Percentiles rank a stretch among this genome's conserved stretches.
Evolutionary conservation across 2,329 filamentous ascomycete species (phyloP).

Genomic region (Aspergillus clavatus): DNA sequence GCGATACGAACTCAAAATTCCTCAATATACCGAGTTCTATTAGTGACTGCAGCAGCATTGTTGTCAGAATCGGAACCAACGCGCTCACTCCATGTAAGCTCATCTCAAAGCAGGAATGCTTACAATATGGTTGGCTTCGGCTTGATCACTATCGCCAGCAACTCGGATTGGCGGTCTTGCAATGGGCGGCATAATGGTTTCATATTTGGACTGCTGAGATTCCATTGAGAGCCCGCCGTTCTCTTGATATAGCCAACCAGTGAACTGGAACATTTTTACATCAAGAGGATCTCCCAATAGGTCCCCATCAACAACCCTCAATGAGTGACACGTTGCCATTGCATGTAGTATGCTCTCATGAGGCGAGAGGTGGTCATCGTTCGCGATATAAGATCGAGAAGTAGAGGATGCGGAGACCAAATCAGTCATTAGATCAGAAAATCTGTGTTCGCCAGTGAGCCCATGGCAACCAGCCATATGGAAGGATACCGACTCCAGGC

Average conservation of each 20-base stretch:
- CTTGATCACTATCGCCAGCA: constrained; percentile 47
- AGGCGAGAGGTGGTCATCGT: constrained; percentile 55
- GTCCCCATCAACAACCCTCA: constrained; percentile 80
- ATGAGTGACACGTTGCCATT: constrained; percentile 95
- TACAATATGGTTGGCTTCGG: constrained; percentile 18
- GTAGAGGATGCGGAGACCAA: constrained; percentile 51
- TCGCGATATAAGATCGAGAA: constrained; percentile 48
- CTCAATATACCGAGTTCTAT: constrained; percentile 88
- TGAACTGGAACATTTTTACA: constrained; percentile 98
- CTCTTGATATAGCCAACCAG: constrained; percentile 87
- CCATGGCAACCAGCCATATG: background rate
- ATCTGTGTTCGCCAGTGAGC: constrained; percentile 41
- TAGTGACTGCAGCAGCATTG: constrained; percentile 32
- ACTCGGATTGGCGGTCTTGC: constrained; percentile 67
- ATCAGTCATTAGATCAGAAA: constrained; percentile 72
- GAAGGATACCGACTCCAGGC: constrained; percentile 39
- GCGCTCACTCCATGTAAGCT: background rate
- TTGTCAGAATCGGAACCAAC: background rate
- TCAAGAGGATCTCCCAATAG: constrained; percentile 91
- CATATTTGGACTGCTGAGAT: constrained; percentile 67
- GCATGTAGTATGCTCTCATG: constrained; percentile 76
- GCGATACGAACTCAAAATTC: constrained; percentile 90
- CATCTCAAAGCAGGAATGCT: constrained; percentile 2
- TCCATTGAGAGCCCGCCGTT: constrained; percentile 61
- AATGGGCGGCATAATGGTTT: constrained; percentile 71